Evolutionary conservation across 2,329 filamentous ascomycete species (phyloP).

Genomic region (Pseudopithomyces maydicus): DNA sequence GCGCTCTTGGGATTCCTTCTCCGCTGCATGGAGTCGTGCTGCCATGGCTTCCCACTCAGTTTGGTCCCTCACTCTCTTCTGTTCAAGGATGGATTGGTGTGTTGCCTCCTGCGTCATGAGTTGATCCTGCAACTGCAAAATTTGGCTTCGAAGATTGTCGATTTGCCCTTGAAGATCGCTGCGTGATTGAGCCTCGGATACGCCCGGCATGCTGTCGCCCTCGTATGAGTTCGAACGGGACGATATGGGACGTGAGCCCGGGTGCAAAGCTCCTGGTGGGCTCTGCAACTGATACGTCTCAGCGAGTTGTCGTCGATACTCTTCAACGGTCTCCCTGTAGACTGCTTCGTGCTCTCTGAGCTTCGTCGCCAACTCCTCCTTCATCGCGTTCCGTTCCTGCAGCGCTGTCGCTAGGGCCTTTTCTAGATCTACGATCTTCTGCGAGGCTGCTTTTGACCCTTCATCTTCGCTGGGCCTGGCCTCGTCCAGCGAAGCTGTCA

Average conservation of each 20-base stretch:
- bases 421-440: constrained; percentile 33
- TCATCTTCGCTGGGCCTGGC: constrained; percentile 5
- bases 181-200: constrained; percentile 7
- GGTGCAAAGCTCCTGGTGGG: constrained; percentile 6
- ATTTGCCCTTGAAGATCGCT: constrained; percentile 29
- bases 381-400: constrained; percentile 28
- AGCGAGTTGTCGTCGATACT: constrained; percentile 22
- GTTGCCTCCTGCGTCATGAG: constrained; percentile 21
- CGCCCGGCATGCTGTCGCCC: constrained; percentile 4
- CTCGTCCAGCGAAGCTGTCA: not conserved
- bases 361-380: constrained; percentile 29
- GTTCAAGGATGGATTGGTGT: constrained; percentile 18
- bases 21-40: constrained; percentile 43
- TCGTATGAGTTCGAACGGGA: constrained; percentile 11
- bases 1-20: constrained; percentile 62
- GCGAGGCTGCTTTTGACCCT: constrained; percentile 12
- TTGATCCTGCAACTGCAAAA: constrained; percentile 33
- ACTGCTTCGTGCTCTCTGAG: constrained; percentile 23
- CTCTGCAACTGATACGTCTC: constrained; percentile 10
- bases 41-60: constrained; percentile 35
- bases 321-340: constrained; percentile 25
- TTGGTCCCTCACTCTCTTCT: constrained; percentile 6
- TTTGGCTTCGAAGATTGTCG: constrained; percentile 26
- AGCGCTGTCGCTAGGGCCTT: constrained; percentile 25
- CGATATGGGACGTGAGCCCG: constrained; percentile 9